Evolutionary conservation across 257 asterid genomes (phyloP), one percentile per base, ranked within the genome.

Genomic region (Petunia axillaris): DNA sequence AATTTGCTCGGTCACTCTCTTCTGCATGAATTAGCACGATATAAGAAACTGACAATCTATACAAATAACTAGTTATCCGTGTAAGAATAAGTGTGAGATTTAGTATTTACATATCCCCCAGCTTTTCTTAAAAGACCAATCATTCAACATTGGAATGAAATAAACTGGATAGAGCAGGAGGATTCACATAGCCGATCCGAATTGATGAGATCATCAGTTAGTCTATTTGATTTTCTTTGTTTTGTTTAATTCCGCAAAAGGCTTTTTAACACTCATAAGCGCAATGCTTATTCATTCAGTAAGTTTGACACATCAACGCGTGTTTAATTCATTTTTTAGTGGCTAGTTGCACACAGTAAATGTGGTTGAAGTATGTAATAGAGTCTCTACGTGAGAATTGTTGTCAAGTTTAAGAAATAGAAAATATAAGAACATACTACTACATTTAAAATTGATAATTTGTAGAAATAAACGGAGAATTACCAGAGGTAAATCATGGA

Each of bases 1-100:
- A 63, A 94, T 92, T 87, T 94, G 87, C 89, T 91, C 93, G 8
- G 90, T 87, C 90, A 94, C 97, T 82, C 89, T 94, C 82, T 89
- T 89, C 99, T 95, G 96, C 87, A 87, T 55, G 63, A 76, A 68
- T 41, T 52, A 77, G 74, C 9, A 58, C 37, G 44, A 40, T 25
- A 48, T 74, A 50, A 63, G 46, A 81, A 78, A n/a, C 41, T 62
- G 75, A 68, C 44, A 35, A 35, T 50, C 57, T 25, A 38, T 44
- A 64, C 6, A 41, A 59, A 16, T 46, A 70, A 25, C 59, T 25
- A 70, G 11, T 71, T 52, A 35, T 71, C 2, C 2, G 3, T 48
- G 60, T 71, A 71, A 11, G 57, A 16, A 48, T 48, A 71, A 46
- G 16, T 70, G 48, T 11, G 41, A 71, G 44, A 71, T 48, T 25